Evolutionary conservation across 768 basidiomycete genomes (phyloP), one percentile per base, ranked within the genome.

Genomic region (Rhizopogon sp.): DNA sequence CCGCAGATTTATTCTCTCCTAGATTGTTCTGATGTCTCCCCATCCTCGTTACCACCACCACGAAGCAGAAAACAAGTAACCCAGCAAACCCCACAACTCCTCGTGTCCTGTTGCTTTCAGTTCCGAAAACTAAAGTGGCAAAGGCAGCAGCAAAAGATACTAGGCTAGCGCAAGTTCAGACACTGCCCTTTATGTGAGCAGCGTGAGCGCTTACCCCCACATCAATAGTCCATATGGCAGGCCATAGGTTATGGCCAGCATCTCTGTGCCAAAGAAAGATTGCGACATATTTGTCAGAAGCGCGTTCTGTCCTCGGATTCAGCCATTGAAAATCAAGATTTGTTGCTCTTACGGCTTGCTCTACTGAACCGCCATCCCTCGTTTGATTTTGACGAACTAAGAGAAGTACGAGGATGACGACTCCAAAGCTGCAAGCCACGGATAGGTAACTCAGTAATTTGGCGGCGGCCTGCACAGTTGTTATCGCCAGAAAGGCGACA

Each of bases 401-500:
- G 11, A 76, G 55, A 25, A 73, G 59, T 7, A 68, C 70, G 13
- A 74, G 59, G 35, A 76, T 53, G 46, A 73, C 67, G 41, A 67
- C 66, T 3, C 67, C 69, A 39, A 77, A 54, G 50, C 65, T 71
- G 22, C 68, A 58, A 9, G 72, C 45, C 6, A 68, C 68, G 0
- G 77, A 78, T 4, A 73, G 53, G 43, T 75, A 77, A 55, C 69
- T 71, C 5, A 47, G 13, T 35, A 47, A 16, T 47, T 17, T 33
- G 17, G 46, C 73, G 43, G 74, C 67, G 40, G 68, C 66, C n/a
- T 74, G 75, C 33, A 47, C 20, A 22, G 46, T 14, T 47, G 33
- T 3, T 25, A 83, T 80, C 7, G 79, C 76, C 7, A 84, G 64
- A 60, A 82, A 81, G 0, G 76, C 76, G 1, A 84, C 76, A 50